Percentiles rank a stretch among this genome's conserved stretches.
Conservation (phyloP, 352 stramenopile species). For the Globisporangium middletonii region DNA sequence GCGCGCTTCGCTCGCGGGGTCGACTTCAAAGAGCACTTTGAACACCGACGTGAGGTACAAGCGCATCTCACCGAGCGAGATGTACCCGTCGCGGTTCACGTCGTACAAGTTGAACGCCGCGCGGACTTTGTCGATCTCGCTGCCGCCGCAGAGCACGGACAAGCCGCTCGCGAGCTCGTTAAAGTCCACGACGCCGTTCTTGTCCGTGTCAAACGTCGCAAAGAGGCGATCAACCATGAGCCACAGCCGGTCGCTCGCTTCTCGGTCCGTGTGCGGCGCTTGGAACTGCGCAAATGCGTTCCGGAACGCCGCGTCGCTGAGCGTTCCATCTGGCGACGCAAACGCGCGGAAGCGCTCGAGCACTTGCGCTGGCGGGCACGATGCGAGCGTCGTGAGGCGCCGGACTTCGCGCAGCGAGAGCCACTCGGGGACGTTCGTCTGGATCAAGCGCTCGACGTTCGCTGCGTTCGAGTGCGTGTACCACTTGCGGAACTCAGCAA, state of each 20-base stretch:
- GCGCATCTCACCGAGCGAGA: slow-evolving; percentile 81
- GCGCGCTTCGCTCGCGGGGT: slow-evolving; percentile 44
- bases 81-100: slow-evolving; percentile 82
- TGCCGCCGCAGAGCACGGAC: slow-evolving; percentile 71
- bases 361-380: slow-evolving; percentile 66
- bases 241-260: slow-evolving; percentile 35
- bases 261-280: slow-evolving; percentile 16
- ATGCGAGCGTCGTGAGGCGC: slow-evolving; percentile 65
- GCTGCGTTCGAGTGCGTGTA: slow-evolving; percentile 69
- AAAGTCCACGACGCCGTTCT: slow-evolving; percentile 76
- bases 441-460: slow-evolving; percentile 73
- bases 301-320: slow-evolving; percentile 64
- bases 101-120: slow-evolving; percentile 85
- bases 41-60: slow-evolving; percentile 83
- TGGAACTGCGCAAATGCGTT: slow-evolving; percentile 57
- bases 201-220: slow-evolving; percentile 74
- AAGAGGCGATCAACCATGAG: slow-evolving; percentile 78
- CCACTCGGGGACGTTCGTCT: slow-evolving; percentile 76
- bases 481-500: slow-evolving; percentile 77
- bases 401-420: slow-evolving; percentile 71
- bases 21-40: slow-evolving; percentile 83
- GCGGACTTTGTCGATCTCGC: slow-evolving; percentile 65
- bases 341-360: slow-evolving; percentile 74
- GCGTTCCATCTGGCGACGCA: slow-evolving; percentile 47
- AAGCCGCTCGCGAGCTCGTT: slow-evolving; percentile 74